Base-by-base conservation (phyloP, 164 flowering plant species). In the Paratinospora sagittata region DNA sequence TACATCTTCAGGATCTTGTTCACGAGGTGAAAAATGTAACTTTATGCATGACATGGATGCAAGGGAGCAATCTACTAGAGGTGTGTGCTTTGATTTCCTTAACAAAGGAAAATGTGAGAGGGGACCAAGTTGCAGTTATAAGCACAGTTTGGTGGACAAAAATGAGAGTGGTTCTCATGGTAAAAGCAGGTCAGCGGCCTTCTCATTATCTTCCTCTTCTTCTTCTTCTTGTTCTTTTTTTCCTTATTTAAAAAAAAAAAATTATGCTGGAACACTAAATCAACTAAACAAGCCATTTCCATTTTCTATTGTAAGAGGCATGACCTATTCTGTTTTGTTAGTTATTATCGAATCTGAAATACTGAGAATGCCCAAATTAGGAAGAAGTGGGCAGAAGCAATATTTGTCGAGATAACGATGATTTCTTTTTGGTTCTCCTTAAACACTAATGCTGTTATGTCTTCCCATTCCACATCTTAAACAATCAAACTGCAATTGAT, bases 81-180 rank as follows among this genome's bases (percentile, higher is more conserved):
- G 98, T 73, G 94, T 89, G 75, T 95, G 99, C 77, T 87, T 95
- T 80, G 99, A 95, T 78, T 92, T 92, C 78, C 70, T 95, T 27
- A 88, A 83, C 73, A 91, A 88, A 83, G 99, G 99, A 65, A 91
- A 85, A 74, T 95, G 98, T 83, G 99, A 95, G 76, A 87, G 83
- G 78, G 97, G 96, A 73, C 88, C 92, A 60, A 91, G 85, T 67
- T 95, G 99, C 86, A 88, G 52, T 66, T 95, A 79, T 76, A 90
- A 84, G 77, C 99, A 92, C 76, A 78, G 81, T 70, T 83, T 87
- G 69, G 88, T 81, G 68, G 90, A 84, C 72, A 90, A 84, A 81
- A 85, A 73, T 75, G 84, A 82, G 61, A 70, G 74, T 33, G 7
- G 63, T 71, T 52, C 88, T 68, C 77, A 65, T 27, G 81, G 72